A percentile compares a stretch with the other conserved stretches of the same genome.
Conservation (phyloP, 495 filamentous ascomycete species). For the Penicillium alfredii region DNA sequence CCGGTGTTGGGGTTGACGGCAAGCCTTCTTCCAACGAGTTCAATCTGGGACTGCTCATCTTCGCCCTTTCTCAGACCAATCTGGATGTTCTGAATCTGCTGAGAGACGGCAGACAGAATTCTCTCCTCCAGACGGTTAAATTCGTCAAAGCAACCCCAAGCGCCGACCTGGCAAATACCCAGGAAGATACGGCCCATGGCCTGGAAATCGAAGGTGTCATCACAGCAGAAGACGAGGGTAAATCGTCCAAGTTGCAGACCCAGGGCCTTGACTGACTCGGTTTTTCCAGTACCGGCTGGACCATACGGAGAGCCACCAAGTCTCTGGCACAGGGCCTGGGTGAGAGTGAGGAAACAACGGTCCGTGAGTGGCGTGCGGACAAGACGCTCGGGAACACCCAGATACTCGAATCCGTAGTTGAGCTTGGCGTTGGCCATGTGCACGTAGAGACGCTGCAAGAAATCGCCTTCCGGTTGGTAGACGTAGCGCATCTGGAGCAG, state of each 20-base stretch:
- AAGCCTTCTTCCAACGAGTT: constrained; percentile 84
- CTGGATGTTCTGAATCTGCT: constrained; percentile 99
- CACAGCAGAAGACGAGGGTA: constrained; percentile 97
- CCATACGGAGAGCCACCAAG: constrained; percentile 97
- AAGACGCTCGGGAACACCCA: constrained; percentile 90
- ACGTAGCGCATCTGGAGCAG: constrained; percentile 97
- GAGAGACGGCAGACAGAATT: constrained; percentile 94
- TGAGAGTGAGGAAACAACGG: constrained; percentile 95
- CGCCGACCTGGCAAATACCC: constrained; percentile 97
- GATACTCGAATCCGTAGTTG: constrained; percentile 95
- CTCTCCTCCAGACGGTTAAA: constrained; percentile 98
- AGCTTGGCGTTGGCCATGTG: constrained; percentile 96
- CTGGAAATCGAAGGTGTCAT: constrained; percentile 99
- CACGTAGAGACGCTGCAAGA: constrained; percentile 76
- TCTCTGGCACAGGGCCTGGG: constrained; percentile 89
- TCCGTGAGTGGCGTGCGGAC: constrained; percentile 95
- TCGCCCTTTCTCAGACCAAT: constrained; percentile 78
- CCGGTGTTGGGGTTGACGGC: constrained; percentile 86
- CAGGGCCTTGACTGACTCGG: constrained; percentile 95
- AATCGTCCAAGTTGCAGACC: constrained; percentile 95
- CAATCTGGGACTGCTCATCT: constrained; percentile 77
- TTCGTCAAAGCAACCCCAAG: constrained; percentile 99
- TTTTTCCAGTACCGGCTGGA: constrained; percentile 98
- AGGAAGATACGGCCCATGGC: constrained; percentile 99
- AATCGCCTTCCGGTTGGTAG: constrained; percentile 74